Evolutionary conservation across 768 basidiomycete genomes (phyloP), one percentile per base, ranked within the genome.

Genomic region (Rhizopogon vinicolor): DNA sequence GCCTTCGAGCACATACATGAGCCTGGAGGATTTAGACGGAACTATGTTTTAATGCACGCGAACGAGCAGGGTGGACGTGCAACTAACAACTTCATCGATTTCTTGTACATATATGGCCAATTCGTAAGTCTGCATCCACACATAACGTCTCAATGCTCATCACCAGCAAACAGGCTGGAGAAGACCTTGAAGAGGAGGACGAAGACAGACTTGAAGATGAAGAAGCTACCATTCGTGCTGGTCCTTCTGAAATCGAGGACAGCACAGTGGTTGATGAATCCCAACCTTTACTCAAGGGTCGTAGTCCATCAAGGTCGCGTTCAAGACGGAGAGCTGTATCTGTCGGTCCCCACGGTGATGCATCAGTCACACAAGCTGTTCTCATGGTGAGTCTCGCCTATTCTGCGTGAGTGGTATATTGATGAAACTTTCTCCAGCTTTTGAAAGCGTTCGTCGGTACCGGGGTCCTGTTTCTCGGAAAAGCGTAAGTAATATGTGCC

Each of bases 401-500:
- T 37, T 49, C 35, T 37, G 18, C 7, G 8, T 59, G 13, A 44
- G 25, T 7, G 25, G 16, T 4, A 33, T 57, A 45, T 45, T 46
- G 50, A 56, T 28, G 3, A 10, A 16, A 28, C 51, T 33, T 35
- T 31, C 16, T 41, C 57, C 40, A 95, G 92, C 72, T 98, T 53
- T 74, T 97, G 56, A 98, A 98, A 72, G 85, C 89, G 1, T 98
- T 98, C 63, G 85, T 98, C 45, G 96, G 96, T 19, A 98, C 96
- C 13, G 96, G 96, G 14, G 89, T 99, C 9, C 69, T 99, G 37
- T 98, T 99, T 75, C 80, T 99, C 28, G 97, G 93, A 51, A 96
- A 92, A 74, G 97, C 86, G 89, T 93, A 69, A 64, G 89, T 73
- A 14, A 22, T 48, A 48, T 60, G 25, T 18, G 46, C 13, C 16